Conservation (phyloP, 1,139 yeast genomes). For the Debaryomyces psychrophilus region DNA sequence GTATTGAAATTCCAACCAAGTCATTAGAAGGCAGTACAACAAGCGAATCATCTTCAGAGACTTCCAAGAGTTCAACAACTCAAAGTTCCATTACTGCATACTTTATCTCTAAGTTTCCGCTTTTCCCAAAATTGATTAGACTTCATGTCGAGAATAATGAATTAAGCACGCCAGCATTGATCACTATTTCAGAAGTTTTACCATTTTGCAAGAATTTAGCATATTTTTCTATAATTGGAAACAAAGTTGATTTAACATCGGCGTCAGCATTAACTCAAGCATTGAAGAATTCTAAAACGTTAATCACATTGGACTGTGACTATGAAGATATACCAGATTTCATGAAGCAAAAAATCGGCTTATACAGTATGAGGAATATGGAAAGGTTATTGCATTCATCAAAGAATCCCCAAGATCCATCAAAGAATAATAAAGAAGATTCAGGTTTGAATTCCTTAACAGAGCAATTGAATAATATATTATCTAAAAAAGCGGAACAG, state of each 20-base stretch:
- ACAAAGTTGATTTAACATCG: conserved; percentile 48
- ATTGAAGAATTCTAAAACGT: conserved; percentile 41
- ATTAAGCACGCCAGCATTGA: conserved; percentile 48
- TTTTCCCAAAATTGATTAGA: conserved; percentile 57
- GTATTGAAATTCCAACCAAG: background rate
- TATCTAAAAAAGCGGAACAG: conserved; percentile 32
- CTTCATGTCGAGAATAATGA: conserved; percentile 66
- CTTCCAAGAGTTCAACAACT: conserved; percentile 8
- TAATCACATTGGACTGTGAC: conserved; percentile 47
- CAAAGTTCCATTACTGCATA: conserved; percentile 35
- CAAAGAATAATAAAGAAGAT: conserved; percentile 8
- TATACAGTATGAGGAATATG: conserved; percentile 74
- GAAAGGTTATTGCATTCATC: conserved; percentile 43
- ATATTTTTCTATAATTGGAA: conserved; percentile 65
- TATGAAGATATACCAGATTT: conserved; percentile 41
- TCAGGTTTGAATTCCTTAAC: conserved; percentile 31
- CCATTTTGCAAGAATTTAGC: conserved; percentile 63
- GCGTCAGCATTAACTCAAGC: conserved; percentile 47
- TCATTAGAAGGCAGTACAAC: conserved; percentile 4
- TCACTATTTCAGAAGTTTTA: conserved; percentile 60
- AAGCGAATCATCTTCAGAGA: conserved; percentile 4
- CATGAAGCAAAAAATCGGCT: conserved; percentile 60
- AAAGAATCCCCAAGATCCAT: conserved; percentile 11
- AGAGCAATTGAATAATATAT: conserved; percentile 39
- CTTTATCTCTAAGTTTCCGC: conserved; percentile 58